Base-by-base conservation (phyloP, 164 flowering plant species). In the Chimonanthus salicifolius region DNA sequence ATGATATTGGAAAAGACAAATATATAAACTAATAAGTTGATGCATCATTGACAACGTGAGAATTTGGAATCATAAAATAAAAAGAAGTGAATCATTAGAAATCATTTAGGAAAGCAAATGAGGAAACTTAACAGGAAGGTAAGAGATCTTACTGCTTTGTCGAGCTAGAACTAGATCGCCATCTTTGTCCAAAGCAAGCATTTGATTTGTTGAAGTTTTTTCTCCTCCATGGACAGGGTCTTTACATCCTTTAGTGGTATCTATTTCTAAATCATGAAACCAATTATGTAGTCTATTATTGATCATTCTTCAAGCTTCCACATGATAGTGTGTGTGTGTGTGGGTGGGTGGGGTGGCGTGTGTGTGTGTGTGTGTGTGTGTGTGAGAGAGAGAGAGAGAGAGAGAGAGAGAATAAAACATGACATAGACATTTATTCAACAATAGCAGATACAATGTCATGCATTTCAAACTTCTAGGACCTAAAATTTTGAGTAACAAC, bases 111-210 rank as follows among this genome's bases (percentile, higher is more conserved):
- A 54, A 20, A 46, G 47, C 71, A 51, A 51, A 64, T 49, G 58
- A 20, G 46, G 7, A 64, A 68, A 7, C 3, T 58, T 6, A 7
- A 11, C 15, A 67, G 20, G 11, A 5, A 64, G 51, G 46, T 43
- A 66, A 9, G 16, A 58, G 8, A 69, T 82, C 88, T 85, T 80
- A 91, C 95, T 77, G 21, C 67, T 76, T 51, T 86, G 87, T 72
- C 98, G 84, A 47, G 88, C n/a, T 8, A 94, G 74, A 79, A 87
- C 79, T 74, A 94, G 94, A 78, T 94, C 98, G 8, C 98, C 98
- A 82, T 94, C 95, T 79, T 85, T 88, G 76, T 94, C 97, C 72
- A 86, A 54, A 44, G 51, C 58, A 72, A 86, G 46, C 58, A 13
- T 18, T 69, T 75, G 77, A 70, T 73, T 44, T 16, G 48, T 49